A percentile compares a stretch with the other conserved stretches of the same genome.
phyloP scores from a whole-genome alignment of 441 rosid species.

The Populus hybrid region DNA sequence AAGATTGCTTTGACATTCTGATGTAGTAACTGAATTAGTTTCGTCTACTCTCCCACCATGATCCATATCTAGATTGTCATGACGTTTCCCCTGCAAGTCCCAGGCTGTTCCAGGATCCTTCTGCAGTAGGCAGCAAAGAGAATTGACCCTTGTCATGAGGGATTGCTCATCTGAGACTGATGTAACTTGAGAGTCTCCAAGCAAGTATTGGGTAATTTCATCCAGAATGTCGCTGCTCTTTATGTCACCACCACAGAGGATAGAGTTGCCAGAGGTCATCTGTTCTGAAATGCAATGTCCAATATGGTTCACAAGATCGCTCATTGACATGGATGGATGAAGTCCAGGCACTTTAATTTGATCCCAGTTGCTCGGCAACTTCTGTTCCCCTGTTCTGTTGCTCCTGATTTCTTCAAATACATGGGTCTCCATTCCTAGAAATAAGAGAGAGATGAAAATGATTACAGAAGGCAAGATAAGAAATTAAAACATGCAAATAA shows the following conservation, averaged over 20 bases:
- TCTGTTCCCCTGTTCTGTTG: constrained; percentile 6
- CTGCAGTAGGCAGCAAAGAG: constrained; percentile 48
- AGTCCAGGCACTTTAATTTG: constrained; percentile 38
- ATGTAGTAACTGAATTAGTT: not conserved
- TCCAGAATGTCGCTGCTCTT: constrained; percentile 29
- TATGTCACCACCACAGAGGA: constrained; percentile 9
- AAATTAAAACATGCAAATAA: not conserved
- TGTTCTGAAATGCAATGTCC: constrained; percentile 41
- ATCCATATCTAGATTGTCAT: constrained; percentile 2
- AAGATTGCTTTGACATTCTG: constrained; percentile 7
- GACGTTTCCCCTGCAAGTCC: constrained; percentile 13
- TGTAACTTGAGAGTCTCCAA: constrained; percentile 34
- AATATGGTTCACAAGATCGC: constrained; percentile 45
- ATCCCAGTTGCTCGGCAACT: constrained; percentile 22
- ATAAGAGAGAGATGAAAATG: not conserved
- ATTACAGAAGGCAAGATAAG: not conserved
- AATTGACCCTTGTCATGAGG: constrained; percentile 48
- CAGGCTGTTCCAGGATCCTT: constrained; percentile 33
- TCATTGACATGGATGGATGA: constrained; percentile 44
- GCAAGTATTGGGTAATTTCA: constrained; percentile 44
- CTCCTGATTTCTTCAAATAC: constrained; percentile 26
- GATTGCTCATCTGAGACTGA: constrained; percentile 33
- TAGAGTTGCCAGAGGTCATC: constrained; percentile 22
- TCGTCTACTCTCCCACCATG: constrained; percentile 10
- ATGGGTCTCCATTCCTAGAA: constrained; percentile 31